These are phyloP conservation scores for Pelargonium citronellum DNA, from an alignment of 441 rosid genomes.

Conservation along the genomic window DNA sequence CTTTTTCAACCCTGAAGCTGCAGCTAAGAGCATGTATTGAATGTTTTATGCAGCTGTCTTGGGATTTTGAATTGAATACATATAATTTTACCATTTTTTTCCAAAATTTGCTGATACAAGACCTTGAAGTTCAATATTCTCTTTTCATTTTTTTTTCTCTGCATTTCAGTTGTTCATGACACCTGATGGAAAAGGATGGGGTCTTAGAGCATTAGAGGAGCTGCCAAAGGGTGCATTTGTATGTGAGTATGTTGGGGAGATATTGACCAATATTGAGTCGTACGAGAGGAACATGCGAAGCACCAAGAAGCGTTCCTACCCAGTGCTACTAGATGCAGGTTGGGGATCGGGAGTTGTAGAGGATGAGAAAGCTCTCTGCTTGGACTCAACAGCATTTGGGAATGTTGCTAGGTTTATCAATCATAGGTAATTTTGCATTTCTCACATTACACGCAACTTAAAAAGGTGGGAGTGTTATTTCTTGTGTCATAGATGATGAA, in stretches of 20 bases:
- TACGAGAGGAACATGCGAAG: constrained; percentile 31
- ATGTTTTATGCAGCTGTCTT: background rate
- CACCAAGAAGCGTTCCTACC: constrained; percentile 31
- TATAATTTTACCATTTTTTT: background rate
- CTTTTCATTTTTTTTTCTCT: constrained; percentile 11
- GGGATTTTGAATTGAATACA: background rate
- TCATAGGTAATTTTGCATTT: constrained; percentile 51
- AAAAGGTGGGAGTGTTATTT: background rate
- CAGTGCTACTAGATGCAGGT: constrained; percentile 67
- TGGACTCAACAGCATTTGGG: constrained; percentile 67
- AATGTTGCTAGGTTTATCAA: constrained; percentile 89
- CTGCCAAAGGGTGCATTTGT: constrained; percentile 84
- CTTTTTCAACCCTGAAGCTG: background rate
- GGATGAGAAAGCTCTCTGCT: constrained; percentile 68
- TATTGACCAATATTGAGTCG: constrained; percentile 63
- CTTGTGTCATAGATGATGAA: background rate
- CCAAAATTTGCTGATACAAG: background rate
- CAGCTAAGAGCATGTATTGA: constrained; percentile 4
- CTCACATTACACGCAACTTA: background rate
- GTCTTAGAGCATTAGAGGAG: constrained; percentile 71
- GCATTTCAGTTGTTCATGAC: constrained; percentile 65
- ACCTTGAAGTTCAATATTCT: constrained; percentile 2
- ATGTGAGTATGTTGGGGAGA: constrained; percentile 83
- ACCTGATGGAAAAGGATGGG: constrained; percentile 84
- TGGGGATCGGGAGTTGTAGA: constrained; percentile 51